Evolutionary conservation across 306 rosid species (phyloP), one percentile per base, ranked within the genome.

Genomic region (Cucurbita pepo): DNA sequence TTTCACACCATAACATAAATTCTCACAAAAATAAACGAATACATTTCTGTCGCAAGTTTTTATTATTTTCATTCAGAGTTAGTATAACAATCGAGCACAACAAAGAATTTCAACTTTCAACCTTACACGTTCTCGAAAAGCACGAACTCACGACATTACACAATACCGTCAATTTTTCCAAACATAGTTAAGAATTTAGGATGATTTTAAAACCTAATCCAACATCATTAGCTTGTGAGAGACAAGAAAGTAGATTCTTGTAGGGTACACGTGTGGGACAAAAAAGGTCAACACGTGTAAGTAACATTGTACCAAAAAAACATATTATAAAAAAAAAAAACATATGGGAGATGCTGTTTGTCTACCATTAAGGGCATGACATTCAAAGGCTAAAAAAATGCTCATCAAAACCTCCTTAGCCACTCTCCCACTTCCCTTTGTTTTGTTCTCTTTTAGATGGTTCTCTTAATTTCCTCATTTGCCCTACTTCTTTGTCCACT

Each of bases 311-410:
- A 21, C 22, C 22, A 53, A 21, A 7, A 13, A 72, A 40, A 8
- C 5, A 75, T 21, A 40, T 30, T 48, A 48, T 48, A 59, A 57
- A 18, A 72, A 7, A 71, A 11, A 41, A 71, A 45, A 80, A 37
- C 44, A 47, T 50, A 66, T 36, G 48, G 58, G 59, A 75, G 34
- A 91, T 85, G 81, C 89, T 37, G 34, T 52, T 88, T 91, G 97
- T 88, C 95, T 76, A 85, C 85, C 89, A 80, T 82, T 37, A 88
- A 84, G 89, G 88, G 81, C 84, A 72, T 56, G 59, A 84, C 88
- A 83, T 11, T 85, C 77, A 79, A 77, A 63, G 74, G 45, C 85
- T 77, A 66, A 71, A 81, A 41, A 63, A 63, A 63, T 63, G 80
- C 85, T 82, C 79, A 87, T 86, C 88, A 65, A 61, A 14, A 55